Percentiles rank a stretch among this genome's conserved stretches.
Conservation (phyloP, 2,329 filamentous ascomycete genomes). For the Ilyonectria robusta region DNA sequence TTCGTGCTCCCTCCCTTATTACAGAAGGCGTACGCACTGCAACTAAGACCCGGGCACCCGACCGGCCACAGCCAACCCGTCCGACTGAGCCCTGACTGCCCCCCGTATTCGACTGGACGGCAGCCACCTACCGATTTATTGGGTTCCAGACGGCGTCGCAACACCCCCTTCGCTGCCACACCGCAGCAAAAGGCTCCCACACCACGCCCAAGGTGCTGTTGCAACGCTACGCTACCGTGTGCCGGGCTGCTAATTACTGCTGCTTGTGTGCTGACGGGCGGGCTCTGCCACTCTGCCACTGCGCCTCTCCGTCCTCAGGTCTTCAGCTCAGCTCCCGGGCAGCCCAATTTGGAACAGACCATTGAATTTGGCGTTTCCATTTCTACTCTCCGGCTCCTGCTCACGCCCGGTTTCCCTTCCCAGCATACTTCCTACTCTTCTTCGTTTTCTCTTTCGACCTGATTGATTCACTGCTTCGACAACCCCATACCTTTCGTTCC, state of each 20-base stretch:
- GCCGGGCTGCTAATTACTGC: not conserved
- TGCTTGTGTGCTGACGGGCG: slow-evolving; percentile 11
- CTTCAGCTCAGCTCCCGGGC: slow-evolving; percentile 23
- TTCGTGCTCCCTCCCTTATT: slow-evolving; percentile 12
- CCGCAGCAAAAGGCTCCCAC: not conserved
- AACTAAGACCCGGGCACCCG: not conserved
- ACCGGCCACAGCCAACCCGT: not conserved
- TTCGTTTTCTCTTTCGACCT: slow-evolving; percentile 10
- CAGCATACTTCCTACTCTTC: slow-evolving; percentile 12
- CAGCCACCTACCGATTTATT: slow-evolving; percentile 22
- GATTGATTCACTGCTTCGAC: slow-evolving; percentile 1
- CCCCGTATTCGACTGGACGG: slow-evolving; percentile 10
- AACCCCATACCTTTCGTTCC: slow-evolving; percentile 9
- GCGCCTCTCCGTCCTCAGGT: slow-evolving; percentile 26
- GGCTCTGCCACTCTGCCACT: slow-evolving; percentile 8
- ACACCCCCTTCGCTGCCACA: not conserved
- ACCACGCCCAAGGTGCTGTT: not conserved
- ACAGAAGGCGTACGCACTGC: slow-evolving; percentile 4
- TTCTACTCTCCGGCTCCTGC: slow-evolving; percentile 21
- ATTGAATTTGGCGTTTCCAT: slow-evolving; percentile 19
- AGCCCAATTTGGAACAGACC: slow-evolving; percentile 31
- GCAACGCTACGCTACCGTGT: not conserved
- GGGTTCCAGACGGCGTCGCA: slow-evolving; percentile 21
- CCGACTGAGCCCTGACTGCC: not conserved
- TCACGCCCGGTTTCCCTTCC: slow-evolving; percentile 1